A percentile compares a stretch with the other conserved stretches of the same genome.
Conservation (phyloP, 345 rosid genomes). For the Hibiscus tridactylites region DNA sequence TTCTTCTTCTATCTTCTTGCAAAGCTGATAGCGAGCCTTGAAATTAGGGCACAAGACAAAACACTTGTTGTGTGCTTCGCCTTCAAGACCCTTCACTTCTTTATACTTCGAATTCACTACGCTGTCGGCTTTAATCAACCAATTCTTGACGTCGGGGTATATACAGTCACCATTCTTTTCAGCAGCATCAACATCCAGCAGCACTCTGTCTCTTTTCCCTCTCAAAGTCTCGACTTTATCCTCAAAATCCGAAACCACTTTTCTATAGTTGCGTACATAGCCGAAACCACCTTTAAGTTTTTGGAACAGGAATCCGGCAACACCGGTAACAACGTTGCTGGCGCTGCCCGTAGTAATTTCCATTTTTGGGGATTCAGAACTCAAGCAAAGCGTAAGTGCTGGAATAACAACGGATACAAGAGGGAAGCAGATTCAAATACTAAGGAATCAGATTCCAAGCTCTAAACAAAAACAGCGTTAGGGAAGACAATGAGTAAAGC, state of each 20-base stretch:
- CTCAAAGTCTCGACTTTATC: neutral
- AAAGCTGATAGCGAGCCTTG: neutral
- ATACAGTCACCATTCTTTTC: neutral
- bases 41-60: neutral
- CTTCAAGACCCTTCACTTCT: neutral
- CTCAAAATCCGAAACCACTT: neutral
- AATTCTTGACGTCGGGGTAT: neutral
- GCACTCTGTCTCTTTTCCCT: neutral
- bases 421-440: too few relatives aligned
- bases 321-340: too few relatives aligned
- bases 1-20: neutral
- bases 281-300: too few relatives aligned
- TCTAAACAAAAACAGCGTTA: too few relatives aligned
- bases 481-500: too few relatives aligned
- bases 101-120: neutral
- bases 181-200: neutral
- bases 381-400: too few relatives aligned
- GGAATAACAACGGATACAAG: too few relatives aligned
- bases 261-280: too few relatives aligned
- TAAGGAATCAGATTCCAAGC: too few relatives aligned
- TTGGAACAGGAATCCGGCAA: too few relatives aligned
- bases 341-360: too few relatives aligned
- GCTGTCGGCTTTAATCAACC: neutral
- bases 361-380: too few relatives aligned
- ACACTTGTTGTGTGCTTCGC: neutral